Evolutionary conservation across 2,329 filamentous ascomycete genomes (phyloP).

Genomic region (Colletotrichum chrysophilum): DNA sequence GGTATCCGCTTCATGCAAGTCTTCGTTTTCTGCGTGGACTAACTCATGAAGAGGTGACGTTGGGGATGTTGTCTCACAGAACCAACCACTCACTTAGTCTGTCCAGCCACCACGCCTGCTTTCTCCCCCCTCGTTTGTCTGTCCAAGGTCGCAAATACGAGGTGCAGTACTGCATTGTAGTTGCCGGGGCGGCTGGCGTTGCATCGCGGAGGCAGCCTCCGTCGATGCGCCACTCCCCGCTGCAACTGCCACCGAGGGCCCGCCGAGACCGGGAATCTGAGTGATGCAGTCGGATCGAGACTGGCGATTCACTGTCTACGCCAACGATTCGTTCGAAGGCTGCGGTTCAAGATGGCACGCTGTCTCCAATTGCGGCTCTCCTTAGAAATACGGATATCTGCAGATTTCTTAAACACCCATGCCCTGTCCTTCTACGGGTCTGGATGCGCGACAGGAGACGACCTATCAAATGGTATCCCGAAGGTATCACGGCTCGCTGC

Average conservation of each 20-base stretch:
- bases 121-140: background rate
- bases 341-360: background rate
- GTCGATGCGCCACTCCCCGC: background rate
- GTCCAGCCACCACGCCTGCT: background rate
- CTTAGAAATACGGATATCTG: background rate
- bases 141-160: constrained; percentile 7
- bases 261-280: background rate
- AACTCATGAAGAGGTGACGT: background rate
- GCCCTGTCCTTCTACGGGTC: background rate
- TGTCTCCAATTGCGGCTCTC: background rate
- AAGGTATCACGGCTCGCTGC: background rate
- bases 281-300: background rate
- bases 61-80: background rate
- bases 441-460: background rate
- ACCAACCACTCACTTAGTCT: background rate
- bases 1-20: background rate
- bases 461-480: background rate
- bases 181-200: constrained; percentile 2
- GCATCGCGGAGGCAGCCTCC: constrained; percentile 2
- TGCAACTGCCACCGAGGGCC: background rate
- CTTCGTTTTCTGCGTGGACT: background rate
- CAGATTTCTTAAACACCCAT: background rate
- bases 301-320: background rate
- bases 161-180: background rate
- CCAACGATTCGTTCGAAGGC: background rate